phyloP scores from a whole-genome alignment of 2,329 filamentous ascomycete species.

The Aureobasidium sp. region DNA sequence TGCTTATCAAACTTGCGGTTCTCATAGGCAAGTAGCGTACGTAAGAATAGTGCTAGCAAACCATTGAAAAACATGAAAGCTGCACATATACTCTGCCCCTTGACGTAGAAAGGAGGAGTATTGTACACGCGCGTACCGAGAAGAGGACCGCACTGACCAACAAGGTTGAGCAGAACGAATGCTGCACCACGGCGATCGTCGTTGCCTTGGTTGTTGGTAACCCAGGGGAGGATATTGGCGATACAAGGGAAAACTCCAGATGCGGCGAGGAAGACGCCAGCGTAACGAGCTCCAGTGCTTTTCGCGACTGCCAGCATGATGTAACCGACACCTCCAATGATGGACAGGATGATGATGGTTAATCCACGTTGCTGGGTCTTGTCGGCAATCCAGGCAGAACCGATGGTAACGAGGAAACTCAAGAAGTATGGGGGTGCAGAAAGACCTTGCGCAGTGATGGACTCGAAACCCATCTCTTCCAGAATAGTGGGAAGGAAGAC shows the following conservation, averaged over 20 bases:
- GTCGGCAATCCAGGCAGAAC: slow-evolving; percentile 55
- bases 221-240: slow-evolving; percentile 18
- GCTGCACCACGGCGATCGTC: slow-evolving; percentile 15
- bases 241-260: slow-evolving; percentile 21
- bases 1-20: slow-evolving; percentile 49
- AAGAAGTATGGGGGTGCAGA: slow-evolving; percentile 64
- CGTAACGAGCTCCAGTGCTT: slow-evolving; percentile 41
- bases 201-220: slow-evolving; percentile 20
- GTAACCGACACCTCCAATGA: slow-evolving; percentile 54
- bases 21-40: slow-evolving; percentile 47
- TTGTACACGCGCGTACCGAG: slow-evolving; percentile 47
- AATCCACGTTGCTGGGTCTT: slow-evolving; percentile 54
- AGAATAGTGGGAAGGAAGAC: slow-evolving; percentile 37
- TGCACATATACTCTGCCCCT: slow-evolving; percentile 51
- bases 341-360: slow-evolving; percentile 48
- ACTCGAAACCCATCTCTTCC: slow-evolving; percentile 55
- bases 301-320: slow-evolving; percentile 52
- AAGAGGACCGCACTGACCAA: slow-evolving; percentile 71
- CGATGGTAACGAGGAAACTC: slow-evolving; percentile 54
- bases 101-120: slow-evolving; percentile 40
- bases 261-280: slow-evolving; percentile 22
- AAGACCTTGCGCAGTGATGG: slow-evolving; percentile 60
- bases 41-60: slow-evolving; percentile 42
- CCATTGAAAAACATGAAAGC: slow-evolving; percentile 52
- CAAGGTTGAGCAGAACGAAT: slow-evolving; percentile 44